Evolutionary conservation across 106 monocot genomes (phyloP).

Genomic region (Triglochin maritima): DNA sequence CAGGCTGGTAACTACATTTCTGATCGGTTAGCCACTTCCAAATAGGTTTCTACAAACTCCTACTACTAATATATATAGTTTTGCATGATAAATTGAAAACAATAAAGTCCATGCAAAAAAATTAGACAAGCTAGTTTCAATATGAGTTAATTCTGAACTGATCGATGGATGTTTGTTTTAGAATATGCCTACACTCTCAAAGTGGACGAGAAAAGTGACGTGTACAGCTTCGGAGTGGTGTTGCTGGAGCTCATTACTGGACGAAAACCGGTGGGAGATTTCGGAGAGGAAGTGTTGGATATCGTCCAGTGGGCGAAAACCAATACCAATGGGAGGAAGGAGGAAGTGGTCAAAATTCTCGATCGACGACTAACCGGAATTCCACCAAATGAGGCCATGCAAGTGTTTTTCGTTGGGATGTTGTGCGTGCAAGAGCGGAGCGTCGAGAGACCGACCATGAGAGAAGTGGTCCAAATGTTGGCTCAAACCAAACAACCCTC

Average conservation of each 20-base stretch:
- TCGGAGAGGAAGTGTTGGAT: conserved; percentile 52
- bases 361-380: conserved; percentile 35
- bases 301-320: conserved; percentile 66
- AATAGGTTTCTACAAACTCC: too few species aligned
- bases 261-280: conserved; percentile 55
- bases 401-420: conserved; percentile 70
- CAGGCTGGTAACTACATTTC: too few species aligned
- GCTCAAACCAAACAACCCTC: conserved; percentile 36
- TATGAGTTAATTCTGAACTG: background rate
- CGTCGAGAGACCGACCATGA: conserved; percentile 77
- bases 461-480: conserved; percentile 83
- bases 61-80: too few species aligned
- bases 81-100: too few species aligned
- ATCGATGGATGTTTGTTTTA: conserved; percentile 2
- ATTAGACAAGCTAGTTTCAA: too few species aligned
- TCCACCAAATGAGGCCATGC: conserved; percentile 57
- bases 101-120: too few species aligned
- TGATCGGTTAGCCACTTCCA: too few species aligned
- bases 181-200: conserved; percentile 85
- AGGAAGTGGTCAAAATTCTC: conserved; percentile 46
- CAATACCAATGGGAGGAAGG: conserved; percentile 47
- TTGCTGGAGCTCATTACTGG: conserved; percentile 66
- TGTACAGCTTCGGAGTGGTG: conserved; percentile 15
- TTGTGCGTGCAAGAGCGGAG: conserved; percentile 75
- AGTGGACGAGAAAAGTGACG: conserved; percentile 88